Base-by-base conservation (phyloP, 768 basidiomycete species). In the Lanmaoa pseudosensibilis region DNA sequence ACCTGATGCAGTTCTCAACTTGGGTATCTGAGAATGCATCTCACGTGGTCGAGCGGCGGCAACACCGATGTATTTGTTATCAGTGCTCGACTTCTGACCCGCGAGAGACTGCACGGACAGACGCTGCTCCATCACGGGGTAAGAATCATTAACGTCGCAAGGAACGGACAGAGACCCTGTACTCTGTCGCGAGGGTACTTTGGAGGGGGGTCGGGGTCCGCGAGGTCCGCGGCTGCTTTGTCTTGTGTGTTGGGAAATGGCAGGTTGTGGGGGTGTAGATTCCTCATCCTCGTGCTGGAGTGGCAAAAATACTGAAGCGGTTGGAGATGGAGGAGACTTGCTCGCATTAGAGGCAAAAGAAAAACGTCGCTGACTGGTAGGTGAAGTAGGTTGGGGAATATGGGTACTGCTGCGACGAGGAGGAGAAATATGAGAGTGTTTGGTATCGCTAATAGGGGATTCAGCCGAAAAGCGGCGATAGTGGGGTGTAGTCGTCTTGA, bases 131-230 rank as follows among this genome's bases (percentile, higher is more conserved):
- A 33, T 59, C 44, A 46, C 11, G 3, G 40, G 36, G 11, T 8
- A 40, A 37, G 44, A 23, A 11, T 59, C 46, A 5, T 50, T 37
- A 16, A 56, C 25, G 45, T 47, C 50, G 36, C 48, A 53, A 4
- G 47, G 54, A 44, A 51, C 39, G 34, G 52, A 56, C n/a, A 47
- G 6, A 58, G 59, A 15, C 46, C 57, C 57, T 59, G 56, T 60
- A 38, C 73, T 75, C 18, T 69, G 60, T 45, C 73, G 75, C 7
- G 62, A 62, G 55, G 64, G 57, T 71, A 74, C 62, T 69, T 64
- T 62, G 6, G 74, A 69, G 23, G 67, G 74, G 9, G 68, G 57
- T 23, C 78, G 77, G 18, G 82, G 77, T 3, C 81, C 80, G 30
- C 75, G 73, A 43, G 77, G 78, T 49, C 77, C 72, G 36, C 77